These are phyloP conservation scores for Hypoxylon subgilvum DNA, from an alignment of 495 filamentous ascomycete genomes.

Conservation along the genomic window DNA sequence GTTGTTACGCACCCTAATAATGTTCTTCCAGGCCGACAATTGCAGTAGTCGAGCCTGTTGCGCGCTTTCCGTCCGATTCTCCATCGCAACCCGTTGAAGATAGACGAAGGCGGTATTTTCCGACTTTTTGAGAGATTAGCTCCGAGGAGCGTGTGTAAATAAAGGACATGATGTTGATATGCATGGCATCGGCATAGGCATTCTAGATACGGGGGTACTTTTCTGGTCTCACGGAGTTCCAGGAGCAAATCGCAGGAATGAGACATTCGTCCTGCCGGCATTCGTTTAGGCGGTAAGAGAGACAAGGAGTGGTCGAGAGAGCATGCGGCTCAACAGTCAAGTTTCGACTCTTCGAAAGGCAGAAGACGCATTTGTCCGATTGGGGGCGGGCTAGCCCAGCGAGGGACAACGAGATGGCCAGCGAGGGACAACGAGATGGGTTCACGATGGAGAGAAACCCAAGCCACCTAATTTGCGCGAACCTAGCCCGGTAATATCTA, in stretches of 20 bases:
- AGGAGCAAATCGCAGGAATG: constrained; percentile 49
- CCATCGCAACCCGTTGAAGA: constrained; percentile 35
- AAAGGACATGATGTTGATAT: constrained; percentile 59
- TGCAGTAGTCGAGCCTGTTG: constrained; percentile 4
- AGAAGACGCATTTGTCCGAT: constrained; percentile 35
- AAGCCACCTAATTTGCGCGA: constrained; percentile 42
- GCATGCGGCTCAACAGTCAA: constrained; percentile 9
- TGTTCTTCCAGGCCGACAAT: constrained; percentile 24
- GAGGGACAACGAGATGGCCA: constrained; percentile 37
- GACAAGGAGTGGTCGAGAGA: constrained; percentile 10
- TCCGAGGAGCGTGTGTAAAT: constrained; percentile 53
- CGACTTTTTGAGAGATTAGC: constrained; percentile 42
- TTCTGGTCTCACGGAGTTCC: constrained; percentile 55
- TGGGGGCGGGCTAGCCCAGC: constrained; percentile 45
- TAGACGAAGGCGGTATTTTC: constrained; percentile 38
- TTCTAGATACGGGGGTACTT: constrained; percentile 56
- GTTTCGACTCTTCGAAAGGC: constrained; percentile 30
- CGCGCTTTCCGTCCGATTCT: constrained; percentile 41
- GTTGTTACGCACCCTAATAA: constrained; percentile 27
- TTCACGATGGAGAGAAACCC: constrained; percentile 31
- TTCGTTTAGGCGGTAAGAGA: constrained; percentile 45
- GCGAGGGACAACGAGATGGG: constrained; percentile 36
- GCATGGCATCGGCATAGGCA: constrained; percentile 60
- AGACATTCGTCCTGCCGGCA: constrained; percentile 40
- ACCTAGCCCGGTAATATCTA: constrained; percentile 48